phyloP scores from a whole-genome alignment of 768 basidiomycete genomes.

The Mycena olivaceomarginata region DNA sequence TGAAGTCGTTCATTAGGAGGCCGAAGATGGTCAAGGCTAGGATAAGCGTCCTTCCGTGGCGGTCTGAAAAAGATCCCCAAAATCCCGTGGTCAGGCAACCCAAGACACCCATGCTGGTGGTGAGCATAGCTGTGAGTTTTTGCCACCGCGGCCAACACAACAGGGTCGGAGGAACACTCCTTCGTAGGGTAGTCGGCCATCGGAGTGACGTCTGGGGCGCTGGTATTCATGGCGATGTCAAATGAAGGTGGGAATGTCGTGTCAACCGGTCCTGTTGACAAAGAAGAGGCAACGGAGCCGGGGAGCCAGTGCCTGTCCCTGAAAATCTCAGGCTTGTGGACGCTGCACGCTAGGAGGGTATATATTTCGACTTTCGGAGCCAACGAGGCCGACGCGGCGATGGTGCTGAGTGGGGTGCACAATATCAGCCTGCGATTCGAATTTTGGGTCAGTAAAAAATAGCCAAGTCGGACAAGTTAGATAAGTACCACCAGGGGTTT shows the following conservation, averaged over 20 bases:
- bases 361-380: conserved; percentile 87
- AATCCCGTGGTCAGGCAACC: conserved; percentile 88
- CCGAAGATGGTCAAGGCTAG: conserved; percentile 68
- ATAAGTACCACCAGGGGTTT: conserved; percentile 76
- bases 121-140: conserved; percentile 77
- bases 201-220: not conserved
- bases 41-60: conserved; percentile 72
- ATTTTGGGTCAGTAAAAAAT: conserved; percentile 3
- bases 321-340: conserved; percentile 76
- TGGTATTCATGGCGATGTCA: conserved; percentile 31
- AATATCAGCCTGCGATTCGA: conserved; percentile 72
- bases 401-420: conserved; percentile 71
- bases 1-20: conserved; percentile 68
- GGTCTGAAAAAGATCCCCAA: conserved; percentile 87
- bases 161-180: conserved; percentile 80
- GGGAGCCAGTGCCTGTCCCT: conserved; percentile 41
- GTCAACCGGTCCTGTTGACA: conserved; percentile 20
- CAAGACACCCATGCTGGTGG: conserved; percentile 81
- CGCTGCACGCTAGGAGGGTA: conserved; percentile 83
- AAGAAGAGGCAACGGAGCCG: not conserved
- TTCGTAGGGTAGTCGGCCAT: conserved; percentile 35
- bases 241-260: conserved; percentile 38
- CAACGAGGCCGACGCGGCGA: conserved; percentile 73
- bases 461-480: not conserved
- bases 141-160: conserved; percentile 84